These are phyloP conservation scores for Colletotrichum liriopes DNA, from an alignment of 2,329 filamentous ascomycete genomes.

Conservation along the genomic window DNA sequence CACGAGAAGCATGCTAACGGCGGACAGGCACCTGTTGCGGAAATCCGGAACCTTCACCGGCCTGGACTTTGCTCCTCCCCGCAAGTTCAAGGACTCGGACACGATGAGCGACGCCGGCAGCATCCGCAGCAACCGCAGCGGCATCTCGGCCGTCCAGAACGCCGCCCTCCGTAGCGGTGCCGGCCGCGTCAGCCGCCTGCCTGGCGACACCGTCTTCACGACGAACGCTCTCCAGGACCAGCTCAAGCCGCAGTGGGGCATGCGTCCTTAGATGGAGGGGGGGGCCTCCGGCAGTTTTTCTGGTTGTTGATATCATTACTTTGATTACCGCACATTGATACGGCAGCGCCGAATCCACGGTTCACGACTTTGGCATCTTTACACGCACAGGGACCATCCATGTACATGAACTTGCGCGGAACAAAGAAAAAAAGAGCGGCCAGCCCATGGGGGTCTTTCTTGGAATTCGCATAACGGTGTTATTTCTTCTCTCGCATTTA, in stretches of 20 bases:
- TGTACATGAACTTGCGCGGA: constrained; percentile 37
- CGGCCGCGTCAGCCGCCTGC: constrained; percentile 88
- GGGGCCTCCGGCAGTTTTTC: constrained; percentile 19
- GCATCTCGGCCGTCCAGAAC: constrained; percentile 79
- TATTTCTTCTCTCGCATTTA: constrained; percentile 41
- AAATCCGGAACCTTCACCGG: constrained; percentile 85
- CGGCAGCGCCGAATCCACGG: constrained; percentile 42
- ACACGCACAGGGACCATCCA: constrained; percentile 32
- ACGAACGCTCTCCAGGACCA: constrained; percentile 75
- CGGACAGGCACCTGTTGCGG: constrained; percentile 75
- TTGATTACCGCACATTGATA: constrained; percentile 38
- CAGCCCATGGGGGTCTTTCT: constrained; percentile 9
- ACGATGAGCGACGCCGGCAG: constrained; percentile 77
- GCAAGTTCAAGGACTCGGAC: constrained; percentile 77
- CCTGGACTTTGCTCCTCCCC: constrained; percentile 86
- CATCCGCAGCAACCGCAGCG: constrained; percentile 79
- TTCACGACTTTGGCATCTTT: constrained; percentile 39
- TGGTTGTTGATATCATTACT: constrained; percentile 41
- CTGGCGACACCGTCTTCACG: constrained; percentile 86
- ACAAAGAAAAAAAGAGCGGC: constrained; percentile 7
- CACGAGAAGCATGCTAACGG: constrained; percentile 36
- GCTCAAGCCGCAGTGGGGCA: constrained; percentile 73
- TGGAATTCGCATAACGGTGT: constrained; percentile 36
- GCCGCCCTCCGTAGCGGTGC: constrained; percentile 85
- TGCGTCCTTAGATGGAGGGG: constrained; percentile 59